A percentile compares a stretch with the other conserved stretches of the same genome.
Evolutionary conservation across 345 rosid genomes (phyloP).

Genomic region (Salix brachista): DNA sequence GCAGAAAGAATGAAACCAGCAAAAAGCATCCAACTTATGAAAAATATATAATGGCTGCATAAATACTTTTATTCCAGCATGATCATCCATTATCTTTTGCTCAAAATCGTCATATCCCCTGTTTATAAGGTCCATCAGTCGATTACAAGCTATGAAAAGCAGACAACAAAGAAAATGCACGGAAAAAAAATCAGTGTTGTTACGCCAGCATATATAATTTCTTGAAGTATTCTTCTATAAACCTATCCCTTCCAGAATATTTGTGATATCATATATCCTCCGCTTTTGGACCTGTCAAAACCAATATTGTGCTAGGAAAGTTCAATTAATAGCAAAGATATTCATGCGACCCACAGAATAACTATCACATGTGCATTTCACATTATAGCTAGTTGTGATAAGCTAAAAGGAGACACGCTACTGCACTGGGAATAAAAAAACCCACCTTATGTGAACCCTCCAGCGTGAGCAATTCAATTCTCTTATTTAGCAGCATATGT

Average conservation of each 20-base stretch:
- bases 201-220: conserved; percentile 83
- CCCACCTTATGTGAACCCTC: neutral
- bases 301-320: neutral
- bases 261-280: conserved; percentile 84
- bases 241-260: conserved; percentile 78
- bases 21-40: neutral
- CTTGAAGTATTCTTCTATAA: conserved; percentile 76
- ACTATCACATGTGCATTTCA: neutral
- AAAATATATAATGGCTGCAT: conserved; percentile 4
- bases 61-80: conserved; percentile 50
- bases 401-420: neutral
- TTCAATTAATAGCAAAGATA: neutral
- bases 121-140: conserved; percentile 24
- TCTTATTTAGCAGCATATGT: neutral
- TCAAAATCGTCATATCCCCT: conserved; percentile 55
- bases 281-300: conserved; percentile 70
- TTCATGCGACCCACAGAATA: too few species aligned
- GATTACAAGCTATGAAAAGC: conserved; percentile 9
- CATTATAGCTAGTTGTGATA: neutral
- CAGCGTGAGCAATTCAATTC: neutral
- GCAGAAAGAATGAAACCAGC: neutral
- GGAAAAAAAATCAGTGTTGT: conserved; percentile 14
- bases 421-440: neutral
- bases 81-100: conserved; percentile 40
- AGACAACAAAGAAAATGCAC: neutral